Base-by-base conservation (phyloP, 2,329 filamentous ascomycete species). In the Fonsecaea monophora region DNA sequence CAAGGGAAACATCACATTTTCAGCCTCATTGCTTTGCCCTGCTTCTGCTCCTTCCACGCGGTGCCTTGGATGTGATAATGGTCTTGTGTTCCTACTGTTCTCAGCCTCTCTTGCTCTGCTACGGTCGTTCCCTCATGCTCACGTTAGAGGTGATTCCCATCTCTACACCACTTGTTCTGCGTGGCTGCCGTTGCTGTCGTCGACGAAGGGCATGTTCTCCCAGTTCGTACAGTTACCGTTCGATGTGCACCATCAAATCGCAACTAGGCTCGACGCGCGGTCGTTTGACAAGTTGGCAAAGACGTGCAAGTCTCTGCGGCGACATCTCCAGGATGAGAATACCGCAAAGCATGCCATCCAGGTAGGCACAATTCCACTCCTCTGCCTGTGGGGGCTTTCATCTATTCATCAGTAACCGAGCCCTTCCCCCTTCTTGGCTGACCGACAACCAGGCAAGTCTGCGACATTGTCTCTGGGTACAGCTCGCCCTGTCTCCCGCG, bases 201-300 rank as follows among this genome's bases (percentile, higher is more conserved):
- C 34, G 35, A 38, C 38, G 42, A 35, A 53, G 64, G 68, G 61
- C 13, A 73, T 73, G 71, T 66, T 54, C 54, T 42, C 62, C 15
- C 42, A 53, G 35, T 74, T 85, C 53, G 79, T 83, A 66, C 70
- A 73, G 35, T 76, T 91, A 12, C 89, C 89, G 0, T 88, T 86
- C 73, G 90, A 92, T 76, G 80, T 91, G n/a, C 77, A 90, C 34
- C 85, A 85, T 58, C 82, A 85, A 60, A 83, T 91, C 60, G 81
- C 84, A 7, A 79, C 79, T 6, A 77, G 81, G 63, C 80, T 92
- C 40, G 80, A 84, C 18, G 77, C 89, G 32, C 82, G 86, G 55
- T 87, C 90, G 70, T 81, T 87, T 45, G 82, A 87, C 66, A 81
- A 84, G 68, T 77, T 91, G 53, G 83, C 84, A 48, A 79, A 82